phyloP scores from a whole-genome alignment of 1,139 yeast genomes.

The Yamadazyma sp. region DNA sequence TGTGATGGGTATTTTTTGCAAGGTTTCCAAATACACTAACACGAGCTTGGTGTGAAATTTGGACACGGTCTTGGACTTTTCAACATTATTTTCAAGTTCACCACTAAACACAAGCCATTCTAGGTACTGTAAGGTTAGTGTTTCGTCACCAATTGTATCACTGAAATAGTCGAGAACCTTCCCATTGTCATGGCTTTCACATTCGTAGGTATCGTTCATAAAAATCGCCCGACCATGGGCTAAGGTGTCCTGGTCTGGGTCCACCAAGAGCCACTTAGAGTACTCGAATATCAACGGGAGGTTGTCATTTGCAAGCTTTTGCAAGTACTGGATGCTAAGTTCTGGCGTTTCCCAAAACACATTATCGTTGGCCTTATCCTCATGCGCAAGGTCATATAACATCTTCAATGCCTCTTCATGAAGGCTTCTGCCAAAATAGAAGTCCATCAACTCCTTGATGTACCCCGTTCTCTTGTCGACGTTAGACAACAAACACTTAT shows the following conservation, averaged over 20 bases:
- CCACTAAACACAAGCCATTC: slow-evolving; percentile 53
- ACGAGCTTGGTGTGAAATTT: slow-evolving; percentile 56
- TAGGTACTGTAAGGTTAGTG: slow-evolving; percentile 53
- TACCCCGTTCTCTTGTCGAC: slow-evolving; percentile 40
- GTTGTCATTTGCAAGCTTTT: slow-evolving; percentile 52
- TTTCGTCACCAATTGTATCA: slow-evolving; percentile 22
- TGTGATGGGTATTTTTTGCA: slow-evolving; percentile 21
- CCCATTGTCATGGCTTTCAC: slow-evolving; percentile 56
- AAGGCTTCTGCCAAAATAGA: slow-evolving; percentile 61
- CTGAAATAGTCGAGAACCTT: slow-evolving; percentile 53
- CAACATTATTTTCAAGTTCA: slow-evolving; percentile 43
- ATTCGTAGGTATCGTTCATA: slow-evolving; percentile 63
- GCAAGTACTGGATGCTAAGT: slow-evolving; percentile 64
- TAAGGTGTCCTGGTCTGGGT: slow-evolving; percentile 24
- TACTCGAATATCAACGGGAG: slow-evolving; percentile 60
- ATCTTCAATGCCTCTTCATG: slow-evolving; percentile 72
- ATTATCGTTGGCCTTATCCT: slow-evolving; percentile 15
- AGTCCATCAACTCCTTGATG: slow-evolving; percentile 74
- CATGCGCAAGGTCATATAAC: slow-evolving; percentile 42
- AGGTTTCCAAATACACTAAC: slow-evolving; percentile 48
- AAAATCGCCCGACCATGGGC: slow-evolving; percentile 55
- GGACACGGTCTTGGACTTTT: slow-evolving; percentile 26
- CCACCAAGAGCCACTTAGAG: slow-evolving; percentile 54
- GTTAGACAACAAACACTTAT: slow-evolving; percentile 44
- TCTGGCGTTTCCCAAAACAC: slow-evolving; percentile 39